phyloP scores from a whole-genome alignment of 2,329 filamentous ascomycete genomes.

The Penicillium crustosum region DNA sequence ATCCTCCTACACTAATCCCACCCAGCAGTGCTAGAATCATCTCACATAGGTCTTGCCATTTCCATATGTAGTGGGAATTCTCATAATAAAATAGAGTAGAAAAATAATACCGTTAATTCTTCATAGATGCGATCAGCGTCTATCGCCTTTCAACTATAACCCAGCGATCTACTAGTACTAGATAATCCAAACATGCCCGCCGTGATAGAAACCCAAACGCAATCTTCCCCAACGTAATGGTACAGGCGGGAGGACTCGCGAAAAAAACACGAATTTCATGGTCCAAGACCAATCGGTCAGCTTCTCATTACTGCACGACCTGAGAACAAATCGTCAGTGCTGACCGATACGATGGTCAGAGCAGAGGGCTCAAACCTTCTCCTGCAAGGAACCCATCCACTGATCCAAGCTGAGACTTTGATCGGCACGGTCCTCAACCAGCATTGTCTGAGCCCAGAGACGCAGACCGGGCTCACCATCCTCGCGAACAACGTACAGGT shows the following conservation, averaged over 20 bases:
- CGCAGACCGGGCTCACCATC: constrained; percentile 94
- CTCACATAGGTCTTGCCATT: too few species aligned
- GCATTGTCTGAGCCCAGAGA: constrained; percentile 92
- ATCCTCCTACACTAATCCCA: too few species aligned
- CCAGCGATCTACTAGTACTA: constrained; percentile 21
- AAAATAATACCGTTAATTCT: constrained; percentile 4
- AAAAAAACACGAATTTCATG: constrained; percentile 5
- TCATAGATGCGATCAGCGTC: constrained; percentile 7
- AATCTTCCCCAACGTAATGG: constrained; percentile 19
- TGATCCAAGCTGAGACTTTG: constrained; percentile 90
- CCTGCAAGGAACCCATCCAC: constrained; percentile 86
- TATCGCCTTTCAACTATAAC: constrained; percentile 7
- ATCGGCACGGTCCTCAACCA: constrained; percentile 93
- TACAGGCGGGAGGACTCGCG: constrained; percentile 17
- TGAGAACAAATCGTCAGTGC: constrained; percentile 13
- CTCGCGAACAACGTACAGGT: constrained; percentile 89
- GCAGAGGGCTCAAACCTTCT: constrained; percentile 70
- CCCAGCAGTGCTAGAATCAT: too few species aligned
- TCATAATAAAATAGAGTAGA: too few species aligned
- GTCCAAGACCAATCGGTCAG: not conserved
- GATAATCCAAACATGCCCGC: constrained; percentile 15
- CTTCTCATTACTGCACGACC: constrained; percentile 13
- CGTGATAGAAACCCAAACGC: constrained; percentile 12
- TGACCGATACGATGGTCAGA: constrained; percentile 5
- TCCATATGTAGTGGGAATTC: too few species aligned